phyloP scores from a whole-genome alignment of 192 early-diverging fungal genomes.

The Coemansia sp. region DNA sequence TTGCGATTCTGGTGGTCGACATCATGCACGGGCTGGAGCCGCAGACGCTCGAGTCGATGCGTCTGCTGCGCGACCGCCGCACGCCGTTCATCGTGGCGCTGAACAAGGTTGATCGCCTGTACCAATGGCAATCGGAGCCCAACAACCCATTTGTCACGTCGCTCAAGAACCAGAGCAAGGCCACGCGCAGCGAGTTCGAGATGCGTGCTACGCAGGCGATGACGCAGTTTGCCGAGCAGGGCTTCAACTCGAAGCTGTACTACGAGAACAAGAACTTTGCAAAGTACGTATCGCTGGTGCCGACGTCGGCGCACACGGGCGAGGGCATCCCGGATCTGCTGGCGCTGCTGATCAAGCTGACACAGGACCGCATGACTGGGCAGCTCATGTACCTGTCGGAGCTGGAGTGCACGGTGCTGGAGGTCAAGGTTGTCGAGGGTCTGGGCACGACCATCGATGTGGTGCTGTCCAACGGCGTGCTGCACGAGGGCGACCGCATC shows the following conservation, averaged over 20 bases:
- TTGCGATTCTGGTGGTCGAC: constrained; percentile 98
- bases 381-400: constrained; percentile 95
- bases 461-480: constrained; percentile 89
- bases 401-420: constrained; percentile 95
- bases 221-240: constrained; percentile 92
- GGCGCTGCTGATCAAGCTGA: constrained; percentile 84
- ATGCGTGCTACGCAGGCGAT: constrained; percentile 75
- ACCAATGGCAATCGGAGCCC: constrained; percentile 84
- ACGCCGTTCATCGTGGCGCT: constrained; percentile 98
- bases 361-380: constrained; percentile 93
- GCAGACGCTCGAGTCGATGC: constrained; percentile 95
- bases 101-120: constrained; percentile 99
- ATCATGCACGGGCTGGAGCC: constrained; percentile 99
- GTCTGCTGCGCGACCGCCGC: constrained; percentile 86
- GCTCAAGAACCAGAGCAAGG: constrained; percentile 66
- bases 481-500: constrained; percentile 95
- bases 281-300: constrained; percentile 93
- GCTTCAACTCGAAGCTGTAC: constrained; percentile 88
- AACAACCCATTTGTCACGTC: constrained; percentile 81
- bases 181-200: constrained; percentile 83
- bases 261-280: constrained; percentile 95
- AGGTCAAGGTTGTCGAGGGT: constrained; percentile 99
- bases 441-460: constrained; percentile 98
- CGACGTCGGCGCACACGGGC: constrained; percentile 96
- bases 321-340: constrained; percentile 99